These are phyloP conservation scores for Barbatosphaeria neglecta DNA, from an alignment of 495 filamentous ascomycete species.

Conservation along the genomic window DNA sequence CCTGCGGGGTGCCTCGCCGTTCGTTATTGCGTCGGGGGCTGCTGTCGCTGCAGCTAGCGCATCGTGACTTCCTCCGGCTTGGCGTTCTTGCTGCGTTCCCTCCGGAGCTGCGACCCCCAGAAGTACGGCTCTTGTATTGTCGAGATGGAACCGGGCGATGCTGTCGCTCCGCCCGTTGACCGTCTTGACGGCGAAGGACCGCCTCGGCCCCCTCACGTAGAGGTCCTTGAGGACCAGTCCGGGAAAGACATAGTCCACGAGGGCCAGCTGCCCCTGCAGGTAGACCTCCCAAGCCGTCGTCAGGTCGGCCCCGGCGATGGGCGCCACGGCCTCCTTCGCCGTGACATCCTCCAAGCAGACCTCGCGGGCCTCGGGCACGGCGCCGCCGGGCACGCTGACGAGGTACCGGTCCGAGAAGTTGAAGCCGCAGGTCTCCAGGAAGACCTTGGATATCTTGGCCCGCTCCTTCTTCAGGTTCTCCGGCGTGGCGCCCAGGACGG, in stretches of 20 bases:
- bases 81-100: no score
- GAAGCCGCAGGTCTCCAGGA: conserved; percentile 53
- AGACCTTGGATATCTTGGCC: conserved; percentile 52
- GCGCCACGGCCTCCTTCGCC: conserved; percentile 1
- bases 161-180: conserved; percentile 28
- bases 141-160: conserved; percentile 23
- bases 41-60: no score
- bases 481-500: conserved; percentile 52
- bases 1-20: conserved; percentile 18
- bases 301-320: conserved; percentile 7
- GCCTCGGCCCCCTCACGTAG: conserved; percentile 27
- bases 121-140: conserved; percentile 15
- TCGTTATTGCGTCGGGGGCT: no score
- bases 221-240: conserved; percentile 38
- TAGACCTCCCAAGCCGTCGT: conserved; percentile 17
- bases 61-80: no score
- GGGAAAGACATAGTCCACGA: conserved; percentile 34
- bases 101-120: conserved; percentile 5
- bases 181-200: conserved; percentile 34
- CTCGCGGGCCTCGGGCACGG: conserved; percentile 25
- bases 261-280: conserved; percentile 16
- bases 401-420: conserved; percentile 50
- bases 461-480: conserved; percentile 54
- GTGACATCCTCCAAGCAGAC: conserved; percentile 22
- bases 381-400: conserved; percentile 28